phyloP scores from a whole-genome alignment of 106 monocot genomes.

The Chionographis japonica region DNA sequence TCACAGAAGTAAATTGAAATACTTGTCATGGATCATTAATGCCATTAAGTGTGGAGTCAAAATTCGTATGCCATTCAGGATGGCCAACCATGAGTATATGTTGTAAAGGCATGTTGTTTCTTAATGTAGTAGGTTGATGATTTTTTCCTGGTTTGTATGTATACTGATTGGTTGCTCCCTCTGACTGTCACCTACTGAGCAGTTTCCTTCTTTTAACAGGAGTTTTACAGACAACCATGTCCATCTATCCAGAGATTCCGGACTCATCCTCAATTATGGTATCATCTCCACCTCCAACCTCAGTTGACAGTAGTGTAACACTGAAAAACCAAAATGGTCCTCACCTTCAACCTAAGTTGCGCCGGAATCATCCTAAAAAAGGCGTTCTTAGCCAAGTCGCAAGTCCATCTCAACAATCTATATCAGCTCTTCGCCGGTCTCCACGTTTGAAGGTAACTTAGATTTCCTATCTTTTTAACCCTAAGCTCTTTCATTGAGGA shows the following conservation, averaged over 20 bases:
- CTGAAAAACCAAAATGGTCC: no score
- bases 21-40: no score
- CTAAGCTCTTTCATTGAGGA: no score
- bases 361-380: neutral
- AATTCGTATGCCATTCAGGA: no score
- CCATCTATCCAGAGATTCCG: neutral
- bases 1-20: no score
- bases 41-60: no score
- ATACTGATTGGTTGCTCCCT: neutral
- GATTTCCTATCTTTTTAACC: no score
- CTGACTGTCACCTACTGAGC: neutral
- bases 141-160: no score
- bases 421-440: neutral
- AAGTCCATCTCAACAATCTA: neutral
- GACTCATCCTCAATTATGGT: neutral
- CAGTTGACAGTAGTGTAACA: neutral
- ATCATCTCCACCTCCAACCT: neutral
- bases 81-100: no score
- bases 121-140: no score
- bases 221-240: neutral
- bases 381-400: neutral
- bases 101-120: no score
- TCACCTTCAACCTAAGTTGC: neutral
- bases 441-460: neutral
- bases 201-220: neutral